Percentiles rank a stretch among this genome's conserved stretches.
These are phyloP conservation scores for Talaromyces sp. DNA, from an alignment of 2,329 filamentous ascomycete species.

Conservation along the genomic window DNA sequence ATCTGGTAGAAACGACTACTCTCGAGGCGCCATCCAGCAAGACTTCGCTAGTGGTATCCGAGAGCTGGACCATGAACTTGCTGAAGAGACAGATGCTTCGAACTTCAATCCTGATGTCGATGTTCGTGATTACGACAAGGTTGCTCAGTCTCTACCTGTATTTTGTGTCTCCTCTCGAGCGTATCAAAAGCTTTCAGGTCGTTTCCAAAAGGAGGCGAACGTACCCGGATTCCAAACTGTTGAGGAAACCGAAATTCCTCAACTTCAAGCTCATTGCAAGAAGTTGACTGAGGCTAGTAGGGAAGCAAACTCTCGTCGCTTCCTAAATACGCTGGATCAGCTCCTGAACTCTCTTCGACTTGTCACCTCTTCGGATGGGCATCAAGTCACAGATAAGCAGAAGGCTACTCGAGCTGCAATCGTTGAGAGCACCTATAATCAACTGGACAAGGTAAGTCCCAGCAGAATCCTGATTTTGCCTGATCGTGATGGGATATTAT, in stretches of 20 bases:
- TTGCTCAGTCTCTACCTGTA: slow-evolving; percentile 58
- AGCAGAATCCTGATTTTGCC: neutral
- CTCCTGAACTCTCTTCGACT: slow-evolving; percentile 55
- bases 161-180: slow-evolving; percentile 64
- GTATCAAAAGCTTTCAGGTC: slow-evolving; percentile 62
- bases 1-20: slow-evolving; percentile 56
- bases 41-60: slow-evolving; percentile 62
- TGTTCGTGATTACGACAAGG: slow-evolving; percentile 57
- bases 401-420: slow-evolving; percentile 10
- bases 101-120: slow-evolving; percentile 58
- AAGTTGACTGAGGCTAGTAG: slow-evolving; percentile 56
- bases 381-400: slow-evolving; percentile 14
- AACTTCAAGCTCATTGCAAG: slow-evolving; percentile 59
- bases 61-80: slow-evolving; percentile 52
- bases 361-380: slow-evolving; percentile 42
- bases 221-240: slow-evolving; percentile 53
- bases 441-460: slow-evolving; percentile 4
- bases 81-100: slow-evolving; percentile 54
- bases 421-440: slow-evolving; percentile 3
- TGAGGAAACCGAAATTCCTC: slow-evolving; percentile 60
- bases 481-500: neutral
- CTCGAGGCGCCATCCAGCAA: slow-evolving; percentile 53
- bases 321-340: slow-evolving; percentile 54
- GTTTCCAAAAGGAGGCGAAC: slow-evolving; percentile 53
- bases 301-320: slow-evolving; percentile 46